A percentile compares a stretch with the other conserved stretches of the same genome.
Conservation (phyloP, 73 alveolate species). For the Uronychia setigera region DNA sequence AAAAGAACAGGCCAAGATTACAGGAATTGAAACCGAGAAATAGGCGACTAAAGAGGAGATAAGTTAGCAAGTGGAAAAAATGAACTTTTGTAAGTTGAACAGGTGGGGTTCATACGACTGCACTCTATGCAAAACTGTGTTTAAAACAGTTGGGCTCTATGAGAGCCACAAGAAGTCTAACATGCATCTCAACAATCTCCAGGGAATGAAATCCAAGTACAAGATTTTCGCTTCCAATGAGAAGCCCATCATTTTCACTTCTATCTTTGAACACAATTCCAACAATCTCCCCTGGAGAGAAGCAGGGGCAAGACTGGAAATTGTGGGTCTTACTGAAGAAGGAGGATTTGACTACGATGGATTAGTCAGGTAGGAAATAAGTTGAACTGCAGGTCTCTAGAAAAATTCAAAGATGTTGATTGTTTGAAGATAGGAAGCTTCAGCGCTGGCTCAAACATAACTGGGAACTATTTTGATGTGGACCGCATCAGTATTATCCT, state of each 20-base stretch:
- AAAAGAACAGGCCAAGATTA: conserved; percentile 14
- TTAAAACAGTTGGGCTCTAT: conserved; percentile 81
- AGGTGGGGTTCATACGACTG: conserved; percentile 96
- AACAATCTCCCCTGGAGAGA: conserved; percentile 93
- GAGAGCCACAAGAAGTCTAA: conserved; percentile 83
- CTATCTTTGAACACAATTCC: conserved; percentile 89
- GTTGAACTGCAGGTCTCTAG: conserved; percentile 2
- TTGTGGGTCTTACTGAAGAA: conserved; percentile 66
- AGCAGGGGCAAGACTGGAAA: conserved; percentile 79
- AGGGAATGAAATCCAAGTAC: conserved; percentile 36
- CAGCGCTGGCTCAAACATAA: conserved; percentile 91
- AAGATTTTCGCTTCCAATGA: conserved; percentile 35
- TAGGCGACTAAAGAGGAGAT: conserved; percentile 36
- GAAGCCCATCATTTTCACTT: conserved; percentile 79
- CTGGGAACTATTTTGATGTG: conserved; percentile 83
- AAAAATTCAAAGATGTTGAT: conserved; percentile 27
- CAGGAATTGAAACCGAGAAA: conserved; percentile 26
- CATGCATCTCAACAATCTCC: conserved; percentile 70
- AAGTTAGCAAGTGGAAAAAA: conserved; percentile 54
- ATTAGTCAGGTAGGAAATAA: conserved; percentile 17
- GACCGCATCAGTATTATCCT: conserved; percentile 75
- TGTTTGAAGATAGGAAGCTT: conserved; percentile 85
- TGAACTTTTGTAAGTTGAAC: conserved; percentile 81
- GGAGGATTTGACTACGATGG: conserved; percentile 68
- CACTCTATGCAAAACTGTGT: conserved; percentile 81